Evolutionary conservation across 2,329 filamentous ascomycete species (phyloP), one percentile per base, ranked within the genome.

Genomic region (Talaromyces sp.): DNA sequence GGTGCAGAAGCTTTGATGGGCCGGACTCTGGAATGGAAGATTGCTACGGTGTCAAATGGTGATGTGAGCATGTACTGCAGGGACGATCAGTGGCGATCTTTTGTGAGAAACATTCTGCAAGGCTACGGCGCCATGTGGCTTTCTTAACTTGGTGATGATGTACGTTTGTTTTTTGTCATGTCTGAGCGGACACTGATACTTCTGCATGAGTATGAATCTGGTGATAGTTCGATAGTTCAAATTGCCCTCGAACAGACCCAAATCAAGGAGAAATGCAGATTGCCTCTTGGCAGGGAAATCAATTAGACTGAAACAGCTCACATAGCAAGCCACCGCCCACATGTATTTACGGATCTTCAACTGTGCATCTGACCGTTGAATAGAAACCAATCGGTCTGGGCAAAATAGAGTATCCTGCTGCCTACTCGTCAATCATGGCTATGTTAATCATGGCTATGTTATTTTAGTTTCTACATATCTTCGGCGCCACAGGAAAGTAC

Each of bases 71-170:
- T 62, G 61, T 49, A 41, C 52, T 33, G 54, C 43, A 50, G 3
- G 49, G 61, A 58, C 52, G 58, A 60, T 60, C 51, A 41, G 46
- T 52, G 49, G 47, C 45, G 45, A 48, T 50, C 55, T 42, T 33
- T 29, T 39, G 24, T 27, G 24, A 57, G 42, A 63, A 45, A 61
- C 59, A 62, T 62, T 61, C 61, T 62, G 61, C 57, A 63, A 63
- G 59, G 61, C 56, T 52, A 62, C 55, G 44, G 52, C 48, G 57
- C 61, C 61, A 64, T 64, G 61, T 64, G 61, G 61, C 55, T 22
- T 3, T 22, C 41, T 20, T 14, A 30, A 51, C 47, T 33, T 42
- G 47, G 52, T 32, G 40, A 53, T 52, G 57, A 52, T 61, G 27
- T 27, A 44, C 53, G 40, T 40, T 17, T 45, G 36, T 30, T 47